phyloP scores from a whole-genome alignment of 495 filamentous ascomycete species.

The Cercophora newfieldiana region DNA sequence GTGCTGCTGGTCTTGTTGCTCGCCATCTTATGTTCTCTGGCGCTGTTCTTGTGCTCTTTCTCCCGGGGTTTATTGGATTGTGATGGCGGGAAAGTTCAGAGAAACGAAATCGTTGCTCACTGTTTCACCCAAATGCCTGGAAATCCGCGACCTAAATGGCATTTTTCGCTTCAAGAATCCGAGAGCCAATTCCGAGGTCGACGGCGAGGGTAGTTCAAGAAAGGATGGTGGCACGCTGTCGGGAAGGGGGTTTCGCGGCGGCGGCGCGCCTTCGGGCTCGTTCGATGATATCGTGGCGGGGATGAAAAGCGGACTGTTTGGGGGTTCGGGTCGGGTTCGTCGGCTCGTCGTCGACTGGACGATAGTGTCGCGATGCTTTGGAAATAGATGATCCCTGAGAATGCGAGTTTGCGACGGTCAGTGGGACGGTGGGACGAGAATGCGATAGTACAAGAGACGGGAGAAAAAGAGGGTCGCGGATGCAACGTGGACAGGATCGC shows the following conservation, averaged over 20 bases:
- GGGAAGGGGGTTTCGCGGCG: not conserved
- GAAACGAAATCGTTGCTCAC: slow-evolving; percentile 26
- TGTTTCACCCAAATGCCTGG: slow-evolving; percentile 37
- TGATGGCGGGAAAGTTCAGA: not conserved
- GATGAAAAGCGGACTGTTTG: not conserved
- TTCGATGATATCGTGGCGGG: not conserved
- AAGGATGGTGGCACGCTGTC: no score
- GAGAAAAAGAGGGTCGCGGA: not conserved
- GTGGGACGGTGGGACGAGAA: not conserved
- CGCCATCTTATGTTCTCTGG: not conserved
- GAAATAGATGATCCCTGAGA: not conserved
- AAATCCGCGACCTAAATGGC: slow-evolving; percentile 37
- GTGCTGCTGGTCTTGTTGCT: not conserved
- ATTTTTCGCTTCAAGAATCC: slow-evolving; percentile 18
- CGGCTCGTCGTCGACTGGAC: not conserved
- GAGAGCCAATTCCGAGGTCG: not conserved
- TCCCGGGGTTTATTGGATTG: not conserved
- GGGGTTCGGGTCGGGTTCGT: not conserved
- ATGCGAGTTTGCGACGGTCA: not conserved
- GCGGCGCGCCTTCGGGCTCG: not conserved
- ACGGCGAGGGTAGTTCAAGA: not conserved
- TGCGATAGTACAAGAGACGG: not conserved
- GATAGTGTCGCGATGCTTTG: not conserved
- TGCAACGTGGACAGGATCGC: not conserved
- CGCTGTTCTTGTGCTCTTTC: not conserved